Percentiles rank a stretch among this genome's conserved stretches.
Evolutionary conservation across 768 basidiomycete genomes (phyloP).

Genomic region (Sistotremastrum niveocremeum): DNA sequence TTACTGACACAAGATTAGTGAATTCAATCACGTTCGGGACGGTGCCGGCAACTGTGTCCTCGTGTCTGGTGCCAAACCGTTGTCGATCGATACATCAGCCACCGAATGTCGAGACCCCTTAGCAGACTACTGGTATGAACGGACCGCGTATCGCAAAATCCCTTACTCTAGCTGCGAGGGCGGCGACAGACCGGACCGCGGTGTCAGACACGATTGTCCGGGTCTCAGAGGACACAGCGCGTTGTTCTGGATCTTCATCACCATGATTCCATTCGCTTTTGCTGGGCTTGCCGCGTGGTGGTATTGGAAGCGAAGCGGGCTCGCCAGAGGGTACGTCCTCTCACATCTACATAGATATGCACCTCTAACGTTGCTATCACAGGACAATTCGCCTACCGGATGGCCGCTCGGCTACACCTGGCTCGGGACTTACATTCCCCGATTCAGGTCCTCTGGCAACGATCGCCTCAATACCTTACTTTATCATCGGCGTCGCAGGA

Average conservation of each 20-base stretch:
- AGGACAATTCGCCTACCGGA: conserved; percentile 74
- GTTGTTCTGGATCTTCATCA: conserved; percentile 74
- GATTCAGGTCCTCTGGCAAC: conserved; percentile 49
- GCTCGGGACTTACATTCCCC: conserved; percentile 9
- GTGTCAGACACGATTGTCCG: conserved; percentile 63
- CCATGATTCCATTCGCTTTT: conserved; percentile 64
- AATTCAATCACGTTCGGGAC: conserved; percentile 81
- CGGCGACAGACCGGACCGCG: conserved; percentile 67
- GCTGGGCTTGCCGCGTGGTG: conserved; percentile 68
- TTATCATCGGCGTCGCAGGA: conserved; percentile 63
- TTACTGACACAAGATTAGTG: conserved; percentile 31
- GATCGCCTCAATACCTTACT: conserved; percentile 82
- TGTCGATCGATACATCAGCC: conserved; percentile 51
- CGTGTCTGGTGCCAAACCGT: conserved; percentile 50
- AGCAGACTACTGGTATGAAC: conserved; percentile 84
- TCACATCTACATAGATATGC: conserved; percentile 1
- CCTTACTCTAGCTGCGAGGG: conserved; percentile 80
- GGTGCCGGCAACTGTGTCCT: conserved; percentile 62
- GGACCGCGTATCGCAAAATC: conserved; percentile 83
- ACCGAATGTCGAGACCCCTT: conserved; percentile 20
- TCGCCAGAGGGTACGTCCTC: conserved; percentile 54
- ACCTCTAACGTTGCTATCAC: conserved; percentile 6
- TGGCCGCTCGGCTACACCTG: conserved; percentile 22
- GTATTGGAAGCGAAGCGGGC: conserved; percentile 65
- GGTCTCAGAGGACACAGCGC: conserved; percentile 59